Evolutionary conservation across 2,329 filamentous ascomycete genomes (phyloP), one percentile per base, ranked within the genome.

Genomic region (Fusarium siculi): DNA sequence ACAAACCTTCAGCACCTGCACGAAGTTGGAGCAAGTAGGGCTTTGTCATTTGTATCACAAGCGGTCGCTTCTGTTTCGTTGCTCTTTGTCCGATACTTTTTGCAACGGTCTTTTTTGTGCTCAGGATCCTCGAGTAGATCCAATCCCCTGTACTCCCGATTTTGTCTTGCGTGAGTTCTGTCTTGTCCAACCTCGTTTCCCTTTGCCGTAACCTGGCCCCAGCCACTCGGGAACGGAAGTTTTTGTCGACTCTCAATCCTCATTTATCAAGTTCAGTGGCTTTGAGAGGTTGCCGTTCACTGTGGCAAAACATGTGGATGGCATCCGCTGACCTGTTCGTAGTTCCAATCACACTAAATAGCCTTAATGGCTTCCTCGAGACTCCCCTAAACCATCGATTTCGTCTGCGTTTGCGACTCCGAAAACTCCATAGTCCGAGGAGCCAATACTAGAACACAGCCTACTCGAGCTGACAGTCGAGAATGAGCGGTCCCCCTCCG

Each of bases 401-500:
- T 60, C 67, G 71, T 63, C 66, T 66, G 58, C 70, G 50, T 66
- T 54, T 56, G 43, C 67, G 61, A 66, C 59, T 65, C 63, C 55
- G 47, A 58, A 57, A 44, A 54, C 42, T 44, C 68, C 47, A 68
- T 50, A 54, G 44, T 57, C n/a, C 65, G 44, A 73, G 54, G 46
- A 68, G 60, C 57, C 49, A 14, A 34, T 49, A 28, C 52, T 42
- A 18, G 61, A 62, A 67, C 46, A 57, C 74, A 73, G 47, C 42
- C 46, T 28, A 75, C 59, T 69, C 44, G 74, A 56, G 47, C 72
- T 77, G 72, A 76, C 49, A 68, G 72, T 70, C 56, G 71, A 77
- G 63, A 61, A 88, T 87, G 84, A 87, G 83, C 81, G 84, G 89
- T 76, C 92, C 92, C 71, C 95, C 95, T 73, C 94, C 94, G 75